Evolutionary conservation across 192 early-diverging fungal genomes (phyloP).

Genomic region (Coemansia sp.): DNA sequence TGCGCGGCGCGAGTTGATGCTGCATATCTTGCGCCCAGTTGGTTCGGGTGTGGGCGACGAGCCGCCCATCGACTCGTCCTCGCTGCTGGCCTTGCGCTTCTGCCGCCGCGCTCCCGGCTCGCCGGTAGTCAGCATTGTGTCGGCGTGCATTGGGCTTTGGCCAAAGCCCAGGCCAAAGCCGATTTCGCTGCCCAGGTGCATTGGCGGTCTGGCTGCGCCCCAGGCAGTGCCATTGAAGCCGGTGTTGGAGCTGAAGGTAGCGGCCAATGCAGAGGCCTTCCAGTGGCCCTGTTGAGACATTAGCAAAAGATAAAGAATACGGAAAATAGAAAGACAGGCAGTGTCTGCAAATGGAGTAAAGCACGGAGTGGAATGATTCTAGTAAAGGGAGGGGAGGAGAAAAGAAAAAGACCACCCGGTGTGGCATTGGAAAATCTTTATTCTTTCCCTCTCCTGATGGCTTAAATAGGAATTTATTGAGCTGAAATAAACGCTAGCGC

Average conservation of each 20-base stretch:
- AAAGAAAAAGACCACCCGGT: background rate
- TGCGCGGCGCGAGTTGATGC: slow-evolving; percentile 16
- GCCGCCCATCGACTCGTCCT: slow-evolving; percentile 52
- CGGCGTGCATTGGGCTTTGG: slow-evolving; percentile 12
- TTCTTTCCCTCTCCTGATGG: no score
- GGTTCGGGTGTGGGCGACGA: slow-evolving; percentile 49
- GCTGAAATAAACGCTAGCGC: background rate
- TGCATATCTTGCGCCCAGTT: slow-evolving; percentile 21
- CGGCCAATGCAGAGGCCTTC: slow-evolving; percentile 45
- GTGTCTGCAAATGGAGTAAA: no score
- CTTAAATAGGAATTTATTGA: background rate
- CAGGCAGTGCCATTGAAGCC: slow-evolving; percentile 44
- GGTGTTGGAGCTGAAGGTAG: slow-evolving; percentile 42
- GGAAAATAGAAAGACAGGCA: background rate
- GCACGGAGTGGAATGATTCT: background rate
- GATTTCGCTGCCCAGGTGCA: slow-evolving; percentile 28
- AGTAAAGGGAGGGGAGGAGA: slow-evolving; percentile 1
- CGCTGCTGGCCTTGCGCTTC: slow-evolving; percentile 52
- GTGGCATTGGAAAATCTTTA: background rate
- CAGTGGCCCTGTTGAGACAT: slow-evolving; percentile 52
- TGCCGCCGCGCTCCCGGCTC: slow-evolving; percentile 21
- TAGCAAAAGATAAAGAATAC: background rate
- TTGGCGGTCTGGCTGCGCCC: slow-evolving; percentile 34
- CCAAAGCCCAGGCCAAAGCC: slow-evolving; percentile 45
- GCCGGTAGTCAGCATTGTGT: slow-evolving; percentile 4